Evolutionary conservation across 108 stramenopile genomes (phyloP).

Genomic region (Fragilariopsis cylindrus): DNA sequence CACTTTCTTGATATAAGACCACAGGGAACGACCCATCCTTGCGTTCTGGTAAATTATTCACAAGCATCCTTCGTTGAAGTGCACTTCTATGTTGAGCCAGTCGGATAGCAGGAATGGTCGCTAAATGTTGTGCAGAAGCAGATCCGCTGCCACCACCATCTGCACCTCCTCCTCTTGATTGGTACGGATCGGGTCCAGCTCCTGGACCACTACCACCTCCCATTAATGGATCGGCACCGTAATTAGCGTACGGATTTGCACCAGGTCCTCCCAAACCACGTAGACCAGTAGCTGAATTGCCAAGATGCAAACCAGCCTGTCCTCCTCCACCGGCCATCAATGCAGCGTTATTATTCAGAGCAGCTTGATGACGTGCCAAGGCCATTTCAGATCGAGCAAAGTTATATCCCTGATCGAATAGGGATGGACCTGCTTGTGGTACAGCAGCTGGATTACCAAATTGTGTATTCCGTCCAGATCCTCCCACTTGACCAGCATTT

Average conservation of each 20-base stretch:
- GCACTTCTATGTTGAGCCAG: slow-evolving; percentile 8
- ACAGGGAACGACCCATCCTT: background rate
- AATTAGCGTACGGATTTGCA: background rate
- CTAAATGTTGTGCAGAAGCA: background rate
- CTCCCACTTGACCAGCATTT: background rate
- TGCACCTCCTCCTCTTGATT: too few species aligned
- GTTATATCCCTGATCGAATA: slow-evolving; percentile 9
- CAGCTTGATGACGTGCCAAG: background rate
- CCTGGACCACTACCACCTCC: background rate
- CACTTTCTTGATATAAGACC: slow-evolving; percentile 23
- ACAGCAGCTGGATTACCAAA: background rate
- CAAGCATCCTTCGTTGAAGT: background rate
- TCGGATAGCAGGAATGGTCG: slow-evolving; percentile 8
- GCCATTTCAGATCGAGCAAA: slow-evolving; percentile 9
- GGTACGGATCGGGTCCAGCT: background rate
- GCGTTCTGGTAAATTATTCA: background rate
- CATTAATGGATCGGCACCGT: slow-evolving; percentile 4
- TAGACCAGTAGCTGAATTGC: background rate
- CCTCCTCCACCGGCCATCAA: background rate
- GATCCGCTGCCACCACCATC: background rate
- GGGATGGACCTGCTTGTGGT: too few species aligned
- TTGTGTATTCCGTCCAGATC: background rate
- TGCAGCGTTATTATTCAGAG: slow-evolving; percentile 5
- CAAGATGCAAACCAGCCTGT: background rate
- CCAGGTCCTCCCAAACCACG: background rate